These are phyloP conservation scores for Cystoisospora suis DNA, from an alignment of 169 alveolate species.

Conservation along the genomic window DNA sequence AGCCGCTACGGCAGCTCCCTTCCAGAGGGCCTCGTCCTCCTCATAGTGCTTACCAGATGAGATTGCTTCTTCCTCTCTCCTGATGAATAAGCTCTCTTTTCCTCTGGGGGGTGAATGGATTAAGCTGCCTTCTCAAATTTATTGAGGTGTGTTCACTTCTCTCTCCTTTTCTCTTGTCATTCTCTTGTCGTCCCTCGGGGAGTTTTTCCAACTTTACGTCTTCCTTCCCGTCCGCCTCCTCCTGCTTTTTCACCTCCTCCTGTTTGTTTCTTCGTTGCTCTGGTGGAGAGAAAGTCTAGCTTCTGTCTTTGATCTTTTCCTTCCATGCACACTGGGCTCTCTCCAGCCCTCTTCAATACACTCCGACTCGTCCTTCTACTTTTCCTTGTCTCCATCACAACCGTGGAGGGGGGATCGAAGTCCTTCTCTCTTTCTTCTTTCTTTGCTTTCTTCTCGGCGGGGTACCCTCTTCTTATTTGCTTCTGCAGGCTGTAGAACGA, in stretches of 20 bases:
- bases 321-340: no score
- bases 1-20: no score
- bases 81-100: background rate
- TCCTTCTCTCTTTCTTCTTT: background rate
- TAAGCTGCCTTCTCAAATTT: background rate
- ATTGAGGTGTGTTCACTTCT: background rate
- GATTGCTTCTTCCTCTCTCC: background rate
- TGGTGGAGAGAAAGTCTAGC: background rate
- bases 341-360: background rate
- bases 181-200: background rate
- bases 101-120: background rate
- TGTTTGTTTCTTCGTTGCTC: background rate
- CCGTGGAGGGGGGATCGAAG: background rate
- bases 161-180: background rate
- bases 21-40: no score
- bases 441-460: no score
- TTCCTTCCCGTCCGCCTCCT: background rate
- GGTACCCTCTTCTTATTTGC: no score
- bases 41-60: background rate
- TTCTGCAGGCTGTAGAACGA: no score
- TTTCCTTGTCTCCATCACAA: background rate
- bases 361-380: background rate
- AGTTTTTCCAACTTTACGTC: background rate
- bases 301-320: background rate
- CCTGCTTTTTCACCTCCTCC: background rate